Evolutionary conservation across 495 filamentous ascomycete genomes (phyloP), one percentile per base, ranked within the genome.

Genomic region (Aspergillus bridgeri): DNA sequence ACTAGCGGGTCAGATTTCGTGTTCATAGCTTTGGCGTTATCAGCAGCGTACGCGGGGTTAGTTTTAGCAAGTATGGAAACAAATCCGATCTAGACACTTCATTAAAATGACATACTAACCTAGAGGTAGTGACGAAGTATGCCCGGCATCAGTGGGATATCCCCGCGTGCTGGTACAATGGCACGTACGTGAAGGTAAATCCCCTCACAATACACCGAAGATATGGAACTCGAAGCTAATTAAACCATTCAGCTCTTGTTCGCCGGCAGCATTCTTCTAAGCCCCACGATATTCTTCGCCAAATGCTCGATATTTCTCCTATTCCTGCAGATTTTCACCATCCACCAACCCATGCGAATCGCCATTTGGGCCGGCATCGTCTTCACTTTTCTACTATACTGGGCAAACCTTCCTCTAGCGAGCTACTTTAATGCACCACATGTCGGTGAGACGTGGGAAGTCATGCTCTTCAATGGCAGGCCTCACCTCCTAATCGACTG

Each of bases 121-220:
- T n/a, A n/a, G n/a, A n/a, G n/a, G n/a, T n/a, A 48, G 46, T 48
- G 46, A 3, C 22, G 20, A 23, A 48, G 24, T 48, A 20, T 48
- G 1, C 46, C 9, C 46, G 46, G 11, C 46, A 48, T 23, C 46
- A 48, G 46, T 48, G 46, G 46, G 46, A 48, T 48, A 19, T 48
- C 15, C 46, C 46, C 13, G 19, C 20, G 5, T 48, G 46, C 19
- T 48, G 19, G 46, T 48, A 22, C 22, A 48, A 48, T 48, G 46
- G 6, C 20, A 11, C 18, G 1, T 48, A 48, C 19, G 5, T 21
- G 46, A 48, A 48, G 24, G 46, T 48, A 48, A 3, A 7, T 27
- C 7, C 25, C 25, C 25, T 27, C 25, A 27, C 25, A 27, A 3
- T 27, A 7, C 7, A 27, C 25, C 25, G 3, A 27, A 7, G 3